A percentile compares a stretch with the other conserved stretches of the same genome.
Conservation (phyloP, 495 filamentous ascomycete species). For the Daldinia concentrica region DNA sequence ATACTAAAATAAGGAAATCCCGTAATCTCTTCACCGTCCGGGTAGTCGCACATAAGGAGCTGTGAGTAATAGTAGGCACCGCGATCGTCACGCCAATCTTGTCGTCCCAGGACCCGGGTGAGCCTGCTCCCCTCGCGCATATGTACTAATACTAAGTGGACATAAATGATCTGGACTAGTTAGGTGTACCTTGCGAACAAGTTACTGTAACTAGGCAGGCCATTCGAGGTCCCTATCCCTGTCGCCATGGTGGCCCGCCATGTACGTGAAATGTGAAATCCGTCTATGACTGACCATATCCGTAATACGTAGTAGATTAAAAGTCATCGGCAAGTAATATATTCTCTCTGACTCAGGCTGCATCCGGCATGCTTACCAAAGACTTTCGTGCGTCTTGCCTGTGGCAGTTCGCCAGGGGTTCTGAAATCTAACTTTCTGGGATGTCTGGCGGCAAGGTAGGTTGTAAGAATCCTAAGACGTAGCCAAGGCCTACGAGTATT, state of each 20-base stretch:
- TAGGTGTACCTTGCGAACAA: constrained; percentile 38
- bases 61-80: constrained; percentile 41
- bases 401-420: constrained; percentile 28
- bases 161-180: constrained; percentile 34
- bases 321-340: constrained; percentile 37
- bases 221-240: constrained; percentile 41
- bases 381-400: constrained; percentile 18
- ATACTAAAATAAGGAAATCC: constrained; percentile 42
- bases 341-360: constrained; percentile 35
- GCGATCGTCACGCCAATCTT: constrained; percentile 42
- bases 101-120: constrained; percentile 42
- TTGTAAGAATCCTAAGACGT: constrained; percentile 31
- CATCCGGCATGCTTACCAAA: constrained; percentile 37
- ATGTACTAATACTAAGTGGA: constrained; percentile 41
- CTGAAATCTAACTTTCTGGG: constrained; percentile 28
- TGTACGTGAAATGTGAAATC: constrained; percentile 36
- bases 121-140: constrained; percentile 38
- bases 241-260: constrained; percentile 41
- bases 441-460: constrained; percentile 28
- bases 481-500: constrained; percentile 27
- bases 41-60: constrained; percentile 42
- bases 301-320: constrained; percentile 39
- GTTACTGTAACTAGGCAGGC: constrained; percentile 36
- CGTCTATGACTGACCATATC: constrained; percentile 36
- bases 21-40: constrained; percentile 40